Conservation (phyloP, 73 alveolate species). For the Stentor coeruleus region DNA sequence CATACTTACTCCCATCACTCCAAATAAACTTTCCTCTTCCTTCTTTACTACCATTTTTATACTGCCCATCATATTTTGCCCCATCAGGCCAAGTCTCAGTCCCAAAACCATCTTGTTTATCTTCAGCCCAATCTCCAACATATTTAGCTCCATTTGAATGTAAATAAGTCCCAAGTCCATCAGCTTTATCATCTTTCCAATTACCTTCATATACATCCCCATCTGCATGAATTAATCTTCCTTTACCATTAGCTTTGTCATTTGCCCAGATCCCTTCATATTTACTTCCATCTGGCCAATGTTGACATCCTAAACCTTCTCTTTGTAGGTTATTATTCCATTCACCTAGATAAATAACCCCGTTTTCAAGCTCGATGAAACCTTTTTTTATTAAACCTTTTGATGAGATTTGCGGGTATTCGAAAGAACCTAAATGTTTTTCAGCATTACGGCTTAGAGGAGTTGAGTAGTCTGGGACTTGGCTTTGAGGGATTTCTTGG, state of each 20-base stretch:
- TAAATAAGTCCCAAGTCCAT: background rate
- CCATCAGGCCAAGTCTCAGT: slow-evolving; percentile 38
- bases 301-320: background rate
- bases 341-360: background rate
- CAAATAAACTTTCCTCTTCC: slow-evolving; percentile 59
- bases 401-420: background rate
- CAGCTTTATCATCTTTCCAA: slow-evolving; percentile 5
- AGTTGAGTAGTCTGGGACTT: slow-evolving; percentile 4
- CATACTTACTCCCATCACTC: slow-evolving; percentile 49
- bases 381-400: background rate
- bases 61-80: slow-evolving; percentile 38
- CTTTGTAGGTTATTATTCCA: background rate
- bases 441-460: background rate
- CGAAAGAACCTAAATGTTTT: background rate
- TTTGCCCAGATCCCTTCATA: background rate
- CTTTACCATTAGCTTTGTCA: background rate
- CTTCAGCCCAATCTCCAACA: slow-evolving; percentile 42
- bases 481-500: background rate
- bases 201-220: background rate
- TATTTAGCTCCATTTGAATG: slow-evolving; percentile 29
- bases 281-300: background rate
- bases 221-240: background rate
- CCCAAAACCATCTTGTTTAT: slow-evolving; percentile 39
- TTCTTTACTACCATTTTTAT: slow-evolving; percentile 53
- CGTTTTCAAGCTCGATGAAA: background rate